Conservation (phyloP, 352 stramenopile species). For the Halophytophthora polymorphica region DNA sequence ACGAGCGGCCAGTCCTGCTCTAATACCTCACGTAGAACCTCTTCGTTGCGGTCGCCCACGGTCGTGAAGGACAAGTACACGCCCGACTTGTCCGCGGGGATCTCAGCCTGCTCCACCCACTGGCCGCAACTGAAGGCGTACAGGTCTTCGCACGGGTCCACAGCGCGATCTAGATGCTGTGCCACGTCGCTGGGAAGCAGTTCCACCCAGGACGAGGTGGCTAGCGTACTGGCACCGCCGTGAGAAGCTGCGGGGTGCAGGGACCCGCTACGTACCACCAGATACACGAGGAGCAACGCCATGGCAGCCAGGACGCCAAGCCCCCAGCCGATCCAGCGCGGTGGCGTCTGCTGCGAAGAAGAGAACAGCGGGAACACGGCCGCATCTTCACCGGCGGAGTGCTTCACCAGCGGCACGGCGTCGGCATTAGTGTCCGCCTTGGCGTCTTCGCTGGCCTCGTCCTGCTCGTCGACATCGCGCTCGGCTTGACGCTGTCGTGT, state of each 20-base stretch:
- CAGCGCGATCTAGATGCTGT: slow-evolving; percentile 37
- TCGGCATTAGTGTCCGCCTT: slow-evolving; percentile 10
- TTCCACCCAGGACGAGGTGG: slow-evolving; percentile 14
- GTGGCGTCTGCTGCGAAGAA: slow-evolving; percentile 19
- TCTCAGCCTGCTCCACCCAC: slow-evolving; percentile 40
- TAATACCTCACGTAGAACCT: slow-evolving; percentile 51
- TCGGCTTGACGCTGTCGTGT: slow-evolving; percentile 29
- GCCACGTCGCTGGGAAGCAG: slow-evolving; percentile 34
- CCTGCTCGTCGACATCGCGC: slow-evolving; percentile 14
- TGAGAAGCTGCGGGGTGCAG: slow-evolving; percentile 26
- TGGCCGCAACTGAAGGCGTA: slow-evolving; percentile 67
- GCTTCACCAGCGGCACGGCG: slow-evolving; percentile 16
- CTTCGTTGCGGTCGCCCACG: slow-evolving; percentile 28
- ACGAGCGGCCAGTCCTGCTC: slow-evolving; percentile 61
- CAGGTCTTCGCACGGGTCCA: slow-evolving; percentile 71
- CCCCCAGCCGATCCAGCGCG: slow-evolving; percentile 23
- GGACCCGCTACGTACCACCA: slow-evolving; percentile 35
- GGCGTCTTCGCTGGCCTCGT: slow-evolving; percentile 7
- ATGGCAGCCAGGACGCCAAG: slow-evolving; percentile 26
- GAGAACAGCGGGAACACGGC: slow-evolving; percentile 4
- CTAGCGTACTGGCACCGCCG: slow-evolving; percentile 4
- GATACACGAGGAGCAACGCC: slow-evolving; percentile 42
- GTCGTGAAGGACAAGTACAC: slow-evolving; percentile 36
- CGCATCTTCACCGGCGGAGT: slow-evolving; percentile 8
- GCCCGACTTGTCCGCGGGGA: slow-evolving; percentile 35